Evolutionary conservation across 2,329 filamentous ascomycete species (phyloP).

Genomic region (Fusarium compactum): DNA sequence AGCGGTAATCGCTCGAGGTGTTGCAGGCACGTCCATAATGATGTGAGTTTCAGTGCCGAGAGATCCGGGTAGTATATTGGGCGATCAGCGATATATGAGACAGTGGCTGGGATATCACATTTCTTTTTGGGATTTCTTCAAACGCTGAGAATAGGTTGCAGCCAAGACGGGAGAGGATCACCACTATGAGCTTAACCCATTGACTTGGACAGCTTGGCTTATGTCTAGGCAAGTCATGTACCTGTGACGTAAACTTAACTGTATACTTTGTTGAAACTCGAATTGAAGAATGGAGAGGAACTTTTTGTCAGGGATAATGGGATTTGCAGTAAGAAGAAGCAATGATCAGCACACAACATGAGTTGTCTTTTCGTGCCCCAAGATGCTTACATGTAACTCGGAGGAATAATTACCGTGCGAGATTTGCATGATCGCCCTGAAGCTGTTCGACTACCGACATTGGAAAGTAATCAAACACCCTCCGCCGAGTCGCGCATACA

Average conservation of each 20-base stretch:
- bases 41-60: constrained; percentile 26
- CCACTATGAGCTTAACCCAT: constrained; percentile 15
- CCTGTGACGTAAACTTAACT: constrained; percentile 5
- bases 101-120: constrained; percentile 15
- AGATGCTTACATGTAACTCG: constrained; percentile 17
- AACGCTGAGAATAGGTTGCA: constrained; percentile 15
- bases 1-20: constrained; percentile 1
- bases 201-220: constrained; percentile 4
- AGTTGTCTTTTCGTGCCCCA: background rate
- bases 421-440: constrained; percentile 28
- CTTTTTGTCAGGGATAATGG: constrained; percentile 2
- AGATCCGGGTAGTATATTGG: constrained; percentile 30
- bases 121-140: constrained; percentile 11
- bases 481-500: background rate
- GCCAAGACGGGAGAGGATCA: constrained; percentile 39
- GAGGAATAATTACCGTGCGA: constrained; percentile 26
- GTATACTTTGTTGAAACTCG: constrained; percentile 1
- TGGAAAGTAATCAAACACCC: constrained; percentile 5
- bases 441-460: constrained; percentile 25
- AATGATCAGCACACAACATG: constrained; percentile 25
- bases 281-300: background rate
- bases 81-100: constrained; percentile 30
- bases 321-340: background rate
- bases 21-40: constrained; percentile 11
- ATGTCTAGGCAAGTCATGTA: constrained; percentile 10